phyloP scores from a whole-genome alignment of 306 rosid genomes.

The Quercus wislizeni region DNA sequence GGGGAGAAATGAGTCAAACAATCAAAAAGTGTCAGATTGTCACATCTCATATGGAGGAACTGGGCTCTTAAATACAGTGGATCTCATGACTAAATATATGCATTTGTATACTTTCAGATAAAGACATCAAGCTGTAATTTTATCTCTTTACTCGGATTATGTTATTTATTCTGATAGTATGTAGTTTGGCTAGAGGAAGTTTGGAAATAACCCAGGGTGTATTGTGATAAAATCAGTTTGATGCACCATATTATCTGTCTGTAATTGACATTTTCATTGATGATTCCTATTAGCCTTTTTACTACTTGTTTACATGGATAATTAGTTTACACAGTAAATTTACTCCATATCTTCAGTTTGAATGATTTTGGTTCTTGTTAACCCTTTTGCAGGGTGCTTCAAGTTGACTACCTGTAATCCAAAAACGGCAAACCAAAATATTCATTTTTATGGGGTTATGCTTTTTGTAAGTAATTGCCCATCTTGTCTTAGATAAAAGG shows the following conservation, averaged over 20 bases:
- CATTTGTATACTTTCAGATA: background rate
- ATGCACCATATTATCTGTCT: background rate
- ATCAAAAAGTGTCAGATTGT: background rate
- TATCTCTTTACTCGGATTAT: background rate
- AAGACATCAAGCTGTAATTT: background rate
- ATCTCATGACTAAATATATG: background rate
- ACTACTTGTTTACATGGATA: background rate
- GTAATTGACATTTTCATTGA: background rate
- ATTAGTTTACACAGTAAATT: background rate
- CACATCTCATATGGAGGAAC: background rate
- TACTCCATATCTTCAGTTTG: background rate
- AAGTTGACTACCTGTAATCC: conserved; percentile 67
- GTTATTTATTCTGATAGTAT: background rate
- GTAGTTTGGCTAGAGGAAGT: background rate
- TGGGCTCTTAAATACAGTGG: background rate
- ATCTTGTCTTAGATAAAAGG: conserved; percentile 17
- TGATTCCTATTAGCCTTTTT: background rate
- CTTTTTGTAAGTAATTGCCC: conserved; percentile 63
- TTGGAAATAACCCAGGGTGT: background rate
- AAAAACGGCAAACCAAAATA: conserved; percentile 64
- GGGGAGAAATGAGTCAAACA: background rate
- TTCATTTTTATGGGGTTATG: conserved; percentile 67
- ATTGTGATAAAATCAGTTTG: background rate
- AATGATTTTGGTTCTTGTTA: conserved; percentile 22
- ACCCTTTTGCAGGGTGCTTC: conserved; percentile 71